Evolutionary conservation across 2,329 filamentous ascomycete species (phyloP).

Genomic region (Paracoccidioides brasiliensis): DNA sequence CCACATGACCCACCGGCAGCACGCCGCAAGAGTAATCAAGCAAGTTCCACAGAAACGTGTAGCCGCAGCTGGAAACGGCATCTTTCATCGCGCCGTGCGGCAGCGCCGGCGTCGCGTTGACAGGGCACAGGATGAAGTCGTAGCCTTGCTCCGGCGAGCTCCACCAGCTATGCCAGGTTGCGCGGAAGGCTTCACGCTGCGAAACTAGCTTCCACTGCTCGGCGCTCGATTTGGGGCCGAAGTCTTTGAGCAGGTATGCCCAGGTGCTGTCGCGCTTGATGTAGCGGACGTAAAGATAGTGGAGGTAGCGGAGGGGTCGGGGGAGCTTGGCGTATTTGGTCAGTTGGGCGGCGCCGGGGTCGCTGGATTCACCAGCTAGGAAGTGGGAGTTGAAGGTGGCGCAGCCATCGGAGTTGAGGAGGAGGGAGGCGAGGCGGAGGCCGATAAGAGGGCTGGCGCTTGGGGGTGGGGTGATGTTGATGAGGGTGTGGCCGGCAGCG

Average conservation of each 20-base stretch:
- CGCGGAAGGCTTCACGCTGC: conserved; percentile 63
- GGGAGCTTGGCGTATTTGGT: conserved; percentile 60
- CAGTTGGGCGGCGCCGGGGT: conserved; percentile 64
- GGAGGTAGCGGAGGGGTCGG: conserved; percentile 63
- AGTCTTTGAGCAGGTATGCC: conserved; percentile 62
- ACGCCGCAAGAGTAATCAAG: conserved; percentile 79
- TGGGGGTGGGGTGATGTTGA: conserved; percentile 51
- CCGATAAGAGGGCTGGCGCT: conserved; percentile 67
- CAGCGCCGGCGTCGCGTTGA: conserved; percentile 78
- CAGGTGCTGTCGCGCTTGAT: conserved; percentile 61
- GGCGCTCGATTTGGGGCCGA: conserved; percentile 57
- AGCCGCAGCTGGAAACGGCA: conserved; percentile 74
- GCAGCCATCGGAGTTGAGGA: conserved; percentile 77
- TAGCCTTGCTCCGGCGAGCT: conserved; percentile 52
- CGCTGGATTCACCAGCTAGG: conserved; percentile 63
- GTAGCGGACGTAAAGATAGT: conserved; percentile 83
- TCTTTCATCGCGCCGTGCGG: conserved; percentile 79
- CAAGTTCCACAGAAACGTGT: conserved; percentile 89
- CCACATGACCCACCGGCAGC: conserved; percentile 73
- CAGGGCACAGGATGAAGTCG: conserved; percentile 72
- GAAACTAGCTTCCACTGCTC: conserved; percentile 75
- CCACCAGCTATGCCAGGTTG: conserved; percentile 78
- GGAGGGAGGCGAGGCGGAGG: conserved; percentile 60
- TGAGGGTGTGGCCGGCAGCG: conserved; percentile 61
- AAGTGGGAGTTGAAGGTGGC: conserved; percentile 66